A percentile compares a stretch with the other conserved stretches of the same genome.
Evolutionary conservation across 2,329 filamentous ascomycete species (phyloP).

Genomic region (Pseudogymnoascus sp.): DNA sequence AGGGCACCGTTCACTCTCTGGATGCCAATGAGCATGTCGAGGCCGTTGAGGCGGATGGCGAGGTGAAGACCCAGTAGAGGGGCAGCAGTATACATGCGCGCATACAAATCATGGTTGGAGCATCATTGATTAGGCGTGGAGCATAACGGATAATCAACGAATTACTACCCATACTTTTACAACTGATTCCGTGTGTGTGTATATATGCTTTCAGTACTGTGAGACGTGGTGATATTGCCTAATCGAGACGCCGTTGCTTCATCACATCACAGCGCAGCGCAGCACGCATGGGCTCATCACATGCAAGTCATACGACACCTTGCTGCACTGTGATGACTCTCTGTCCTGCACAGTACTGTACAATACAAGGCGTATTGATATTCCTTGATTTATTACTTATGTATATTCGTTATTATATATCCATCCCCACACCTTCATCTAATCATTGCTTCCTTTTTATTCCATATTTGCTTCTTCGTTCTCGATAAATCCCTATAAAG

Average conservation of each 20-base stretch:
- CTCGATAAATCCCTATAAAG: not conserved
- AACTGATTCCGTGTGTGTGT: not conserved
- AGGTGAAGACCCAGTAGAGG: slow-evolving; percentile 62
- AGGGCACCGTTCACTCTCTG: slow-evolving; percentile 58
- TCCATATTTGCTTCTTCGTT: not conserved
- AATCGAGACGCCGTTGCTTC: not conserved
- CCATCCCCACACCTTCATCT: not conserved
- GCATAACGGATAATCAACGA: not conserved
- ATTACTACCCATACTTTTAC: not conserved
- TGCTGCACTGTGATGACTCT: not conserved
- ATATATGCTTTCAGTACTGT: not conserved
- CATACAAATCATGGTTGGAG: not conserved
- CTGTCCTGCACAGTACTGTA: not conserved
- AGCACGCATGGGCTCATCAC: not conserved
- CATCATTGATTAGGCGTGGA: not conserved
- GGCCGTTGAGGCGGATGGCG: slow-evolving; percentile 63
- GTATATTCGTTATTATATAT: not conserved
- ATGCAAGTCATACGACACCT: not conserved
- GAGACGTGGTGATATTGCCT: slow-evolving; percentile 4
- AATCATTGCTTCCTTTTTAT: not conserved
- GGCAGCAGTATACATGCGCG: not conserved
- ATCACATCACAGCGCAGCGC: not conserved
- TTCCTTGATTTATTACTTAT: not conserved
- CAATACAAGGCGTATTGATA: not conserved
- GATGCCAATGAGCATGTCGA: slow-evolving; percentile 63